A percentile compares a stretch with the other conserved stretches of the same genome.
Conservation (phyloP, 2,329 filamentous ascomycete genomes). For the Ceratocystis smalleyi region DNA sequence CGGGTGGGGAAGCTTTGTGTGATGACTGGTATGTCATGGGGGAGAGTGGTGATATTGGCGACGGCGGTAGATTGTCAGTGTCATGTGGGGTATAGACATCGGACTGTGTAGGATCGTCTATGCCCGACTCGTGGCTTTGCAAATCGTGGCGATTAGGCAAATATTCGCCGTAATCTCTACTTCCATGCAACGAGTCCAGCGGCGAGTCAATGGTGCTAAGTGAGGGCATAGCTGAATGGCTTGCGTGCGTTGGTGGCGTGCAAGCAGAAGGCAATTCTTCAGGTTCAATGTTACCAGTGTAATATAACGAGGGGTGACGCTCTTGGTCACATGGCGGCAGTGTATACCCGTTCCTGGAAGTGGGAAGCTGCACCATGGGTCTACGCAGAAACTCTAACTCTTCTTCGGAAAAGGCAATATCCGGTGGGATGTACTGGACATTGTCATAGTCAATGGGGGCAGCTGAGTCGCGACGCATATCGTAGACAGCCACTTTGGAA, state of each 20-base stretch:
- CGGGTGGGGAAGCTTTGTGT: neutral
- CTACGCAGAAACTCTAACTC: neutral
- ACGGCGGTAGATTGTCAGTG: neutral
- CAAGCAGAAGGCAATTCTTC: neutral
- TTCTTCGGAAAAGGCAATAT: neutral
- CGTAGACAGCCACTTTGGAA: neutral
- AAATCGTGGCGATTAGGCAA: neutral
- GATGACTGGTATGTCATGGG: neutral
- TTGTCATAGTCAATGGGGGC: neutral
- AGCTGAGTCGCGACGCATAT: neutral
- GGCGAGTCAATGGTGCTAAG: slow-evolving; percentile 15
- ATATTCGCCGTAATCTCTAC: neutral
- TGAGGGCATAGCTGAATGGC: slow-evolving; percentile 14
- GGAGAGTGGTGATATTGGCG: neutral
- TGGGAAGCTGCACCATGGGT: neutral
- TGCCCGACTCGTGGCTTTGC: neutral
- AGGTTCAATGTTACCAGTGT: neutral
- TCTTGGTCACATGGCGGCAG: neutral
- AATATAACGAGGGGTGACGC: slow-evolving; percentile 6
- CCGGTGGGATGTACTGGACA: neutral
- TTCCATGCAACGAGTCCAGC: slow-evolving; percentile 18
- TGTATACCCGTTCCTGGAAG: neutral
- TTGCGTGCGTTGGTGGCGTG: neutral
- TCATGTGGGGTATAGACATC: neutral
- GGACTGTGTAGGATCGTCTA: neutral